Evolutionary conservation across 1,284 basidiomycete species (phyloP), one percentile per base, ranked within the genome.

Genomic region (Gymnopus androsaceus): DNA sequence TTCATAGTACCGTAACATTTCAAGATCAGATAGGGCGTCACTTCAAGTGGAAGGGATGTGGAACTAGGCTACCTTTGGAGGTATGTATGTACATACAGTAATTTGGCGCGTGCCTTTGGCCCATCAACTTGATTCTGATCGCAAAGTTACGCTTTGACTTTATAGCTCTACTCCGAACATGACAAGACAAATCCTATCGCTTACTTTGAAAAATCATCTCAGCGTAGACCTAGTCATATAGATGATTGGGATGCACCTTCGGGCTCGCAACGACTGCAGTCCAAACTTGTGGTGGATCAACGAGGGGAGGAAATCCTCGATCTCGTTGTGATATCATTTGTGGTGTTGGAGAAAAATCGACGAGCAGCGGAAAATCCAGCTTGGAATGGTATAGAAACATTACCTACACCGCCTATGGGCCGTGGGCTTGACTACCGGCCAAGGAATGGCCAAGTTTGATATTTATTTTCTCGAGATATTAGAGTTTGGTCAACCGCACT

Each of bases 11-110:
- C 14, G 70, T 76, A 14, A 63, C 65, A 14, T 74, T 77, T 56
- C 62, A 69, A 51, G 75, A 77, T 54, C 61, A 69, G n/a, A 45
- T 59, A 2, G 70, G 72, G 3, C 62, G 67, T 30, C 65, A 69
- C 38, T 75, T 73, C 59, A 75, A 72, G 55, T 79, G 77, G 76
- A 74, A 73, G 50, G 70, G 72, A 12, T 71, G 71, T 60, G 63
- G 61, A 12, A 67, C 72, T 4, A 75, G 74, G 0, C 58, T 68
- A 19, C 53, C 66, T 7, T 64, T 76, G 14, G 71, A 77, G 70
- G 76, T 73, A n/a, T 19, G 56, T 21, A 44, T 37, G 41, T n/a
- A 33, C 31, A 30, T 40, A 46, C 55, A 31, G n/a, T 1, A 17
- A n/a, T 3, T 37, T 37, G 15, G 36, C 9, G 15, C 15, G 25